A percentile compares a stretch with the other conserved stretches of the same genome.
phyloP scores from a whole-genome alignment of 2,329 filamentous ascomycete species.

The Pseudogymnoascus verrucosus region DNA sequence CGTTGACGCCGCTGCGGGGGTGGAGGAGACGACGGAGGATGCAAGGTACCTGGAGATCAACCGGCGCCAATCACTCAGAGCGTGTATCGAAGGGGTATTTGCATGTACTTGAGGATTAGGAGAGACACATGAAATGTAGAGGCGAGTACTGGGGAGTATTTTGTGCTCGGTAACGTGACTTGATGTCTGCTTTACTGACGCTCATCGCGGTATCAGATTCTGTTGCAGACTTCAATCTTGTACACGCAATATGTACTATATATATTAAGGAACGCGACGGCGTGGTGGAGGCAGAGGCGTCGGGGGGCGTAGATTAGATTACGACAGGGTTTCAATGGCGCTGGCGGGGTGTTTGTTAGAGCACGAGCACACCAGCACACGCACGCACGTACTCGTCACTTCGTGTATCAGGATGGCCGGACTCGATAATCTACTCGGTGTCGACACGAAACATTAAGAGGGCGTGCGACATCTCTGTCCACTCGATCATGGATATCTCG shows the following conservation, averaged over 20 bases:
- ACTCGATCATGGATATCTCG: not conserved
- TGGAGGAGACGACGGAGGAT: not conserved
- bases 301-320: not conserved
- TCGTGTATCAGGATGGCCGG: not conserved
- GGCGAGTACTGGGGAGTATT: not conserved
- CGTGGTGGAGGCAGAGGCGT: not conserved
- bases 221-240: not conserved
- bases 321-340: not conserved
- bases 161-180: not conserved
- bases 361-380: not conserved
- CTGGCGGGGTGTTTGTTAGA: not conserved
- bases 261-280: not conserved
- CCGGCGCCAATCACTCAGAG: not conserved
- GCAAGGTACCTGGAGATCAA: conserved; percentile 1
- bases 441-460: not conserved
- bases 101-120: not conserved
- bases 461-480: not conserved
- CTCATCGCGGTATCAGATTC: not conserved
- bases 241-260: not conserved
- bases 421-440: not conserved
- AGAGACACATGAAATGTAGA: not conserved
- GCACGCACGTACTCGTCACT: not conserved
- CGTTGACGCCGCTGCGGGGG: not conserved
- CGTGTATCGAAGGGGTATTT: not conserved
- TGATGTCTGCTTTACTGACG: not conserved